A percentile compares a stretch with the other conserved stretches of the same genome.
Conservation (phyloP, 805 yeast species). For the Sugiyamaella valdiviana region DNA sequence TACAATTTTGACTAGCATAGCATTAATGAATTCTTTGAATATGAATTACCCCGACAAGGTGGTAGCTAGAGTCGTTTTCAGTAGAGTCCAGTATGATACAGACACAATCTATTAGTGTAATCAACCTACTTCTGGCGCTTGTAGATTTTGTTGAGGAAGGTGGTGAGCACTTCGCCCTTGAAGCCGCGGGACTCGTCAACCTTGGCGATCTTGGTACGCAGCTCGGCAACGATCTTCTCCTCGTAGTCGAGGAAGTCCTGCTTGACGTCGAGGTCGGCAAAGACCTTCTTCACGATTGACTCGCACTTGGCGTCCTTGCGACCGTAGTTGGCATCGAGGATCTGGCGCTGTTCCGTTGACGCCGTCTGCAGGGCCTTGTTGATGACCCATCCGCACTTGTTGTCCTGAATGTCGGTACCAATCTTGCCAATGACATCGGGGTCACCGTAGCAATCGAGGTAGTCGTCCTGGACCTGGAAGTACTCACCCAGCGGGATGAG, state of each 20-base stretch:
- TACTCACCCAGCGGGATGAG: conserved; percentile 95
- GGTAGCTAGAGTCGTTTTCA: background rate
- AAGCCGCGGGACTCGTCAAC: conserved; percentile 92
- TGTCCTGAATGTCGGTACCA: conserved; percentile 97
- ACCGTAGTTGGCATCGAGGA: conserved; percentile 88
- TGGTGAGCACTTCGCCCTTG: conserved; percentile 75
- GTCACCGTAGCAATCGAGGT: conserved; percentile 92
- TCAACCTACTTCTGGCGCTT: conserved; percentile 71
- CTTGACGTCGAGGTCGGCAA: conserved; percentile 66
- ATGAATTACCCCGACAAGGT: background rate
- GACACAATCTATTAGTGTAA: background rate
- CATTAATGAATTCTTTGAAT: background rate
- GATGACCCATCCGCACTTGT: conserved; percentile 97
- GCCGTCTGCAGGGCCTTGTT: conserved; percentile 83
- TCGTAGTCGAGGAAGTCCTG: conserved; percentile 73
- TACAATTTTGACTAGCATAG: too few species aligned
- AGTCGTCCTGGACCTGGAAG: conserved; percentile 98
- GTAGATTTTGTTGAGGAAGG: conserved; percentile 85
- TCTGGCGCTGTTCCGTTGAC: conserved; percentile 70
- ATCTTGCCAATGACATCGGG: conserved; percentile 97
- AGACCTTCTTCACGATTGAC: conserved; percentile 62
- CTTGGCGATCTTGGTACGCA: conserved; percentile 57
- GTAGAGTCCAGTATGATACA: too few species aligned
- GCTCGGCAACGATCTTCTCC: conserved; percentile 61
- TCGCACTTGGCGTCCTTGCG: conserved; percentile 66